Evolutionary conservation across 768 basidiomycete species (phyloP).

Genomic region (Albatrellus ellisii): DNA sequence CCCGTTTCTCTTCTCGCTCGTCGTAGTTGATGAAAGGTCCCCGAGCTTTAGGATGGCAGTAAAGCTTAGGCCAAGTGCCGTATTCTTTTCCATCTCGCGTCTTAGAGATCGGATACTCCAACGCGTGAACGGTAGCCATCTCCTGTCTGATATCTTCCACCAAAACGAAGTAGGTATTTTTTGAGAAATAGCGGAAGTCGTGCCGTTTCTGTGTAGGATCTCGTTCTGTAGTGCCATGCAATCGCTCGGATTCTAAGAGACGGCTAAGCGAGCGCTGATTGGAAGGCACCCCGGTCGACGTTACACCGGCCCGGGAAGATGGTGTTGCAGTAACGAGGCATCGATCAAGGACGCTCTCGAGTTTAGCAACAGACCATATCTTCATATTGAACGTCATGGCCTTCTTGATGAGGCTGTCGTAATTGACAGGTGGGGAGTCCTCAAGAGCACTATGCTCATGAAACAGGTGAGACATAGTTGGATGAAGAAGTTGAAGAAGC

Average conservation of each 20-base stretch:
- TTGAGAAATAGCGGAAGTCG: conserved; percentile 79
- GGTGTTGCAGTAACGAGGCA: conserved; percentile 31
- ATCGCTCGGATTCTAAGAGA: conserved; percentile 67
- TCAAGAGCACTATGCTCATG: conserved; percentile 18
- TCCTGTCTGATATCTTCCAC: conserved; percentile 85
- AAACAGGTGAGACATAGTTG: conserved; percentile 3
- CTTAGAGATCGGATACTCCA: conserved; percentile 60
- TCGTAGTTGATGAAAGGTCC: conserved; percentile 70
- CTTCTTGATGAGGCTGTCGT: conserved; percentile 45
- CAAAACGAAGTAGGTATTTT: conserved; percentile 65
- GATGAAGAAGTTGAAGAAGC: no score
- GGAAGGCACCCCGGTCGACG: conserved; percentile 18
- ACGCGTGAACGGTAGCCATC: conserved; percentile 70
- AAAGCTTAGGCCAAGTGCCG: conserved; percentile 71
- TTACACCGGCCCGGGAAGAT: conserved; percentile 3
- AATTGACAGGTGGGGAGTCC: conserved; percentile 14
- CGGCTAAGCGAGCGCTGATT: conserved; percentile 38
- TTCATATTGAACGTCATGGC: conserved; percentile 67
- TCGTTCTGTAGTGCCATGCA: conserved; percentile 79
- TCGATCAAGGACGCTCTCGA: conserved; percentile 59
- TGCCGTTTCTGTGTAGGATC: conserved; percentile 82
- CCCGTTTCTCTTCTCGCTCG: conserved; percentile 51
- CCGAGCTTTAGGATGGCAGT: conserved; percentile 62
- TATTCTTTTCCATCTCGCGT: conserved; percentile 37
- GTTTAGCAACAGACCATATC: conserved; percentile 69